Evolutionary conservation across 2,329 filamentous ascomycete species (phyloP).

Genomic region (Nemania serpens): DNA sequence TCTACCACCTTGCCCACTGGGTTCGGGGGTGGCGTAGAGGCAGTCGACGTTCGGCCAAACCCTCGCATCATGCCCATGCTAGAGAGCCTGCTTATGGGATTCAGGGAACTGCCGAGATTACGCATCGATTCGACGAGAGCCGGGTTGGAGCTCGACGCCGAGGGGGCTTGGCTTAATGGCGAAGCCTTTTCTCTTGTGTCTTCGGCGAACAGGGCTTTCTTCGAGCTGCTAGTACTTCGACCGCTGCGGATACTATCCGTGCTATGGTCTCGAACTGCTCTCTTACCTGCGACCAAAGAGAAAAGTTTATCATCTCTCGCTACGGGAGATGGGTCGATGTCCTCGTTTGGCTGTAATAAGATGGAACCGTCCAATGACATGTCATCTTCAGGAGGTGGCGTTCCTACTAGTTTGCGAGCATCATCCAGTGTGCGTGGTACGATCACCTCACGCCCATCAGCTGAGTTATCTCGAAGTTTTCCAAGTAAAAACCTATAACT

Average conservation of each 20-base stretch:
- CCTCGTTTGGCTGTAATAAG: conserved; percentile 52
- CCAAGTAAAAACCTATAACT: conserved; percentile 95
- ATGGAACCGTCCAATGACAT: conserved; percentile 62
- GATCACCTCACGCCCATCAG: conserved; percentile 54
- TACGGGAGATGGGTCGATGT: conserved; percentile 41
- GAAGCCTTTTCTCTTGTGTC: conserved; percentile 48
- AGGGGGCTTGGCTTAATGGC: conserved; percentile 39
- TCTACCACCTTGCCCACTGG: conserved; percentile 49
- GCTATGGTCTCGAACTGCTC: conserved; percentile 69
- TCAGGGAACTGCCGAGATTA: conserved; percentile 78
- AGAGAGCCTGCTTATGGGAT: conserved; percentile 79
- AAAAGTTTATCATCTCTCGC: conserved; percentile 67
- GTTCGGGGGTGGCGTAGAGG: conserved; percentile 43
- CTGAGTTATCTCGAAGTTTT: conserved; percentile 75
- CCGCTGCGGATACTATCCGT: conserved; percentile 72
- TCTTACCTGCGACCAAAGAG: conserved; percentile 71
- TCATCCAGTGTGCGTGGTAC: conserved; percentile 93
- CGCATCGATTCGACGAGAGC: conserved; percentile 80
- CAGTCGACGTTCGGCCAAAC: conserved; percentile 66
- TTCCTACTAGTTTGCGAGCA: conserved; percentile 83
- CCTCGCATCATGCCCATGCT: conserved; percentile 75
- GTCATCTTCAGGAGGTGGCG: conserved; percentile 67
- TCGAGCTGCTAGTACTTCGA: conserved; percentile 65
- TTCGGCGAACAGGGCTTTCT: conserved; percentile 59
- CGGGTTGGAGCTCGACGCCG: conserved; percentile 51